Evolutionary conservation across 2,329 filamentous ascomycete species (phyloP).

Genomic region (Aspergillus piperis): DNA sequence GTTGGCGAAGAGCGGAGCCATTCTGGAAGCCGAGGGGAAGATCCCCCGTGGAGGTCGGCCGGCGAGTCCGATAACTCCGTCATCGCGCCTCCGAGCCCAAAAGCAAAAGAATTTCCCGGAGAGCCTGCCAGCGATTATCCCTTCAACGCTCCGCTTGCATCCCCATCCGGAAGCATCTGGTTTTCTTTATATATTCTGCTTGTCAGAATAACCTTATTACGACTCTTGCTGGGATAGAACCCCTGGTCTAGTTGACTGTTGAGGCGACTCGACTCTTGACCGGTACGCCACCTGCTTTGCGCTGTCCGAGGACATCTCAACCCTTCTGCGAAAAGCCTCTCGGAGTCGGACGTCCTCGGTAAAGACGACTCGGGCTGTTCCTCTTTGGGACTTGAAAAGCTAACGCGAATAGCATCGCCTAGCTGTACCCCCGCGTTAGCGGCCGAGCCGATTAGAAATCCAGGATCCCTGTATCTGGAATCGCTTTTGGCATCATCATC

Average conservation of each 20-base stretch:
- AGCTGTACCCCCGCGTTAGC: not conserved
- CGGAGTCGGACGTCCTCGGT: not conserved
- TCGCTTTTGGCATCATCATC: not conserved
- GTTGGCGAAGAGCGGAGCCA: not conserved
- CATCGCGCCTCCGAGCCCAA: constrained; percentile 29
- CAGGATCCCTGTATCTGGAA: constrained; percentile 1
- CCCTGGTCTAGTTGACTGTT: not conserved
- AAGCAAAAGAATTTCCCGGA: constrained; percentile 41
- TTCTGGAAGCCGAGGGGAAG: constrained; percentile 6
- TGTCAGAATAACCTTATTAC: not conserved
- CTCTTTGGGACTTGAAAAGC: not conserved
- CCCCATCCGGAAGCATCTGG: constrained; percentile 7
- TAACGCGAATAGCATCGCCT: constrained; percentile 1
- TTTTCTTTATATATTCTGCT: not conserved
- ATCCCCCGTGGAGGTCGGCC: constrained; percentile 27
- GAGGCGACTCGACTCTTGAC: not conserved
- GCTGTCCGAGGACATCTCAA: constrained; percentile 4
- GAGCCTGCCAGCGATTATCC: constrained; percentile 4
- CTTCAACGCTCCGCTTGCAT: constrained; percentile 9
- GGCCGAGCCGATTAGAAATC: not conserved
- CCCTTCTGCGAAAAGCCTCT: constrained; percentile 3
- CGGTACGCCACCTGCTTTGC: constrained; percentile 18
- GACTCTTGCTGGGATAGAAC: not conserved
- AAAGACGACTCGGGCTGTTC: not conserved
- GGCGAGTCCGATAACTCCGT: constrained; percentile 40